Percentiles rank a stretch among this genome's conserved stretches.
Conservation (phyloP, 768 basidiomycete species). For the Phylloporus arenicola region DNA sequence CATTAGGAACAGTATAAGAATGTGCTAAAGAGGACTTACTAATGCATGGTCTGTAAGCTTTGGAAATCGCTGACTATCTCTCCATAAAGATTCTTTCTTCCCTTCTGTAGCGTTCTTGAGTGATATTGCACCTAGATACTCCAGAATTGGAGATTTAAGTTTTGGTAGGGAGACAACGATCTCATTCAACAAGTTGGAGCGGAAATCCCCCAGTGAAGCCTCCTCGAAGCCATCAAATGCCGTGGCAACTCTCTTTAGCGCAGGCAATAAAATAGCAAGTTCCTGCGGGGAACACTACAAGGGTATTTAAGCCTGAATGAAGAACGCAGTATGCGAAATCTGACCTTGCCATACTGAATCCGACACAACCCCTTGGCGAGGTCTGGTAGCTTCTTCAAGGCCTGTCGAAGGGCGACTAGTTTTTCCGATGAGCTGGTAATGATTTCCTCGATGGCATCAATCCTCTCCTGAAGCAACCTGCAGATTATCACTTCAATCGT, state of each 20-base stretch:
- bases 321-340: constrained; percentile 6
- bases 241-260: constrained; percentile 64
- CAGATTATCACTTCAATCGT: neutral
- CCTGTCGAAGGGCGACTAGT: constrained; percentile 59
- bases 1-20: neutral
- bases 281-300: constrained; percentile 78
- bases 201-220: constrained; percentile 50
- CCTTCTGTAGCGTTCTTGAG: constrained; percentile 61
- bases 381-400: constrained; percentile 78
- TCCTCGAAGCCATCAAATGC: constrained; percentile 50
- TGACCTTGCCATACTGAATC: constrained; percentile 87
- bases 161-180: constrained; percentile 66
- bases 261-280: constrained; percentile 65
- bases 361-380: constrained; percentile 80
- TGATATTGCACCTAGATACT: constrained; percentile 52
- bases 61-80: constrained; percentile 45
- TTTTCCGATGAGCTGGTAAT: constrained; percentile 52
- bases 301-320: neutral
- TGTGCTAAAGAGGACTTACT: constrained; percentile 38
- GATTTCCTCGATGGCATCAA: constrained; percentile 85
- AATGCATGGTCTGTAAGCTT: constrained; percentile 52
- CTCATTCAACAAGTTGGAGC: constrained; percentile 61
- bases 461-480: constrained; percentile 70
- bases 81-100: constrained; percentile 69
- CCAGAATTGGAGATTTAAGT: constrained; percentile 48